Base-by-base conservation (phyloP, 176 grass and related monocot genomes). In the Microstegium vimineum region DNA sequence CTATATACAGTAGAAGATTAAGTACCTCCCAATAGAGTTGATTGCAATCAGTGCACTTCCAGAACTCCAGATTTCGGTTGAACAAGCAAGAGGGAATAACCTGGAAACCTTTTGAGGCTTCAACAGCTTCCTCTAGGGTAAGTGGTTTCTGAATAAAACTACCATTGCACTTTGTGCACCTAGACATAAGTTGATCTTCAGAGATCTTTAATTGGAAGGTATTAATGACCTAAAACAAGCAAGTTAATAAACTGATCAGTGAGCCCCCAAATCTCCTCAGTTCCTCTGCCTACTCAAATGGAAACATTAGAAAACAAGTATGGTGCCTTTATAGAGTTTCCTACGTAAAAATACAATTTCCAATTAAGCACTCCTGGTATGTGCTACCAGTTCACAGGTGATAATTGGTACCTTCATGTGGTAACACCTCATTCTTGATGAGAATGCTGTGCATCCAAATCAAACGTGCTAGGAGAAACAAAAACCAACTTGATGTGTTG, bases 21-120 rank as follows among this genome's bases (percentile, higher is more conserved):
- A 86, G 38, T 93, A 99, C 96, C 96, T 99, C 96, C 96, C 96
- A 99, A 27, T 99, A 99, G 31, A 99, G 96, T 70, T 95, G 96
- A 68, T 91, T 87, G 77, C 96, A 99, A 73, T 86, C 90, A 0
- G 85, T 99, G 74, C 96, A 99, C 71, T 95, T 94, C 96, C 96
- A 99, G 76, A 99, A 99, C 65, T 99, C 96, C 74, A 95, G 36
- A 86, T 99, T 93, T 51, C 90, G 76, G 76, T 95, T 86, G 65
- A 99, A 99, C 28, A 99, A 78, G 73, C 96, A 99, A 0, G 87
- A 49, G 1, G 96, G 96, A 77, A 99, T 99, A 76, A 94, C 73
- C 61, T 99, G 96, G 51, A 99, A 99, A 52, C 96, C 96, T 90
- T 86, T 99, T 33, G 96, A 91, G 51, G 96, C 96, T 87, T 91